Percentiles rank a stretch among this genome's conserved stretches.
phyloP scores from a whole-genome alignment of 495 filamentous ascomycete genomes.

The Patellaria atrata region DNA sequence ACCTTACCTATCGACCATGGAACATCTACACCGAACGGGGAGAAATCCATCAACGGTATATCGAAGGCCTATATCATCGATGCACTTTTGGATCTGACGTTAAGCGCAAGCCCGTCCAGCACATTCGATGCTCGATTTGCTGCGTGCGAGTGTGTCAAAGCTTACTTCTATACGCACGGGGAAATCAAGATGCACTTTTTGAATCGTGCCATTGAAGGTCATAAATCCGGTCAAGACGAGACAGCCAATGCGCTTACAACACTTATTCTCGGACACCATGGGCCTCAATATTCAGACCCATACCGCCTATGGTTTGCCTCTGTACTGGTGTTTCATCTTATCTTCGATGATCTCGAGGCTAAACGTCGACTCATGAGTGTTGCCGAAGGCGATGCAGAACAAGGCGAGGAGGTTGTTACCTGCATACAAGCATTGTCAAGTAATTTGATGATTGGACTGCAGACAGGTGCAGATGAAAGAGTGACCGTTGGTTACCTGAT shows the following conservation, averaged over 20 bases:
- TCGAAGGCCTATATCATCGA: slow-evolving; percentile 79
- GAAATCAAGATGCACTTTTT: slow-evolving; percentile 76
- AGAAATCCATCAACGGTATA: slow-evolving; percentile 36
- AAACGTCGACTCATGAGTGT: slow-evolving; percentile 71
- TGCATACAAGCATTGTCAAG: slow-evolving; percentile 76
- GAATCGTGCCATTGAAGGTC: slow-evolving; percentile 74
- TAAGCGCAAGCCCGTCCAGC: slow-evolving; percentile 50
- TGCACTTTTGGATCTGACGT: slow-evolving; percentile 71
- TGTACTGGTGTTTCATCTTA: slow-evolving; percentile 77
- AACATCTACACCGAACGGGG: slow-evolving; percentile 24
- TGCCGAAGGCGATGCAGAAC: slow-evolving; percentile 76
- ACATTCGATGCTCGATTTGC: slow-evolving; percentile 70
- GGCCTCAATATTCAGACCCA: slow-evolving; percentile 52
- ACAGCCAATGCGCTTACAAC: slow-evolving; percentile 85
- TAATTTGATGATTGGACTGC: slow-evolving; percentile 62
- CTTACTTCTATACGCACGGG: slow-evolving; percentile 70
- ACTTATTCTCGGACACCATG: slow-evolving; percentile 46
- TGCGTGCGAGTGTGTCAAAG: slow-evolving; percentile 78
- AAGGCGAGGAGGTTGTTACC: slow-evolving; percentile 88
- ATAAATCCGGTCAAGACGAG: slow-evolving; percentile 61
- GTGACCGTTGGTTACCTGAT: slow-evolving; percentile 79
- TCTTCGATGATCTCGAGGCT: slow-evolving; percentile 66
- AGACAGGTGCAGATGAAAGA: slow-evolving; percentile 64
- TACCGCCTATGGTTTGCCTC: slow-evolving; percentile 88
- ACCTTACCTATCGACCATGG: slow-evolving; percentile 38